These are phyloP conservation scores for Aphanomyces euteiches DNA, from an alignment of 352 stramenopile species.

Conservation along the genomic window DNA sequence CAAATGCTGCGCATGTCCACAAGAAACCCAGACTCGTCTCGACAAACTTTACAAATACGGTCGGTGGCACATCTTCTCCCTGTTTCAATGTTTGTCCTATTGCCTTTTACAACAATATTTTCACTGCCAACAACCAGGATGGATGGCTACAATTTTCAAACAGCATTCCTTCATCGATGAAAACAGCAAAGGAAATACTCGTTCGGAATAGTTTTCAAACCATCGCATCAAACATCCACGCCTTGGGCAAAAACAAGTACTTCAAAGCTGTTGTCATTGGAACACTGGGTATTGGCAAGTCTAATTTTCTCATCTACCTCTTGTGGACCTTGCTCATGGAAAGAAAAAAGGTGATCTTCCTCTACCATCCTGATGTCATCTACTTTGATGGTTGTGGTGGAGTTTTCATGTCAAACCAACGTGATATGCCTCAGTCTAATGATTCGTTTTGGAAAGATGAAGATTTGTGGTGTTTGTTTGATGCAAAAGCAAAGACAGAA, in stretches of 20 bases:
- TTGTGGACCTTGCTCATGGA: slow-evolving; percentile 41
- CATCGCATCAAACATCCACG: slow-evolving; percentile 5
- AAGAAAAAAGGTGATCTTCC: slow-evolving; percentile 35
- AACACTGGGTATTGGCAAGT: slow-evolving; percentile 38
- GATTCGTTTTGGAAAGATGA: background rate
- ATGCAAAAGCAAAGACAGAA: slow-evolving; percentile 21
- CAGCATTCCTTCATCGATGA: background rate
- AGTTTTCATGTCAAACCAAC: slow-evolving; percentile 11
- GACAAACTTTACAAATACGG: too few species aligned
- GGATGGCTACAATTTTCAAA: background rate
- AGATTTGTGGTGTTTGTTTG: slow-evolving; percentile 40
- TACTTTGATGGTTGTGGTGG: slow-evolving; percentile 38
- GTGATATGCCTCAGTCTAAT: background rate
- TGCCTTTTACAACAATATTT: background rate
- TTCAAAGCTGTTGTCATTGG: slow-evolving; percentile 34
- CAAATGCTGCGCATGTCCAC: too few species aligned
- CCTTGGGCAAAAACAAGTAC: background rate
- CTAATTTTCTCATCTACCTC: slow-evolving; percentile 40
- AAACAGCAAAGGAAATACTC: background rate
- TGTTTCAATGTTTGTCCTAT: background rate
- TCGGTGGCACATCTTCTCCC: too few species aligned
- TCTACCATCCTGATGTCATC: slow-evolving; percentile 11
- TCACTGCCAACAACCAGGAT: background rate
- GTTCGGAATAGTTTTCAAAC: background rate
- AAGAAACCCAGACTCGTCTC: too few species aligned